Base-by-base conservation (phyloP, 2,329 filamentous ascomycete species). In the Cladosporium sphaerospermum region DNA sequence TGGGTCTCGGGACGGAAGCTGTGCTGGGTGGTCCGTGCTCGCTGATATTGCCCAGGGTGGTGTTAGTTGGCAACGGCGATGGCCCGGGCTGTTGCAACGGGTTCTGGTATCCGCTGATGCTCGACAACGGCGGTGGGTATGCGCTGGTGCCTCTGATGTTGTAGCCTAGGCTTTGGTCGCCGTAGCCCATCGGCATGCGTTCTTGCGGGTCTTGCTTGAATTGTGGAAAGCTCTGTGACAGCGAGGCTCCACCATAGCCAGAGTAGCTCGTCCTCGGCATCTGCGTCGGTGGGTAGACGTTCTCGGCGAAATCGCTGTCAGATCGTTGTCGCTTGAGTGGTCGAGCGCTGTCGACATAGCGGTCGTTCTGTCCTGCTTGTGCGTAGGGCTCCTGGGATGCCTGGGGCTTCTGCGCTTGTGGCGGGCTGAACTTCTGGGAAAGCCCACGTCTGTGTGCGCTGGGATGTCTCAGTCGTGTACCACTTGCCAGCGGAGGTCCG, bases 241-340 rank as follows among this genome's bases (percentile, higher is more conserved):
- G n/a, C 14, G 43, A 23, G 44, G 11, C 23, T 53, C 51, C 43
- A 33, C 42, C 43, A 42, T 41, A 47, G 23, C 37, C 41, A 19
- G 40, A 40, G 39, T 53, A 47, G 14, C 31, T 41, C n/a, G 44
- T 53, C 19, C 51, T 44, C 16, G 51, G 43, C 31, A 43, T 53
- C 23, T 53, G 51, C 16, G 51, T 14, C 7, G 51, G 51, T 18
- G 51, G 51, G 28, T 43, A 53, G 42, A 42, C 45, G 4, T 41
- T 47, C 28, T 53, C 51, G 19, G 51, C 61, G 50, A 62, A 63
- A 43, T 63, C 61, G 42, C 57, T 62, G 28, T 60, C 56, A 16
- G 62, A 58, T 54, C 61, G 54, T 45, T 61, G 61, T 43, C 62
- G 56, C 54, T 64, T 64, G 14, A 56, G 55, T 9, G 47, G 56